Conservation (phyloP, 441 rosid genomes). For the Eruca vesicaria region DNA sequence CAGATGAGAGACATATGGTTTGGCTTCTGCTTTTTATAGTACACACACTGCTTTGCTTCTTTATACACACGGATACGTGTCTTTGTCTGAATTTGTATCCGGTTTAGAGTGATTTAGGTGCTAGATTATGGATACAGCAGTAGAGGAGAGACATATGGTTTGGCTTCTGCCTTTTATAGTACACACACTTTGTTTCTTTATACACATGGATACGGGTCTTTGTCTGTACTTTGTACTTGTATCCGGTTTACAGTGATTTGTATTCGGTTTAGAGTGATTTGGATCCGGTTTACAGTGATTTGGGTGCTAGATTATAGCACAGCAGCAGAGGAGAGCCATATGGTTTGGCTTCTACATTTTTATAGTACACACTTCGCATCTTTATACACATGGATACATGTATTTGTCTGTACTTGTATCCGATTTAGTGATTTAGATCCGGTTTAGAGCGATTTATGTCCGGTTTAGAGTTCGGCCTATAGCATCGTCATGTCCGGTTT, state of each 20-base stretch:
- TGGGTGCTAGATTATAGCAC: neutral
- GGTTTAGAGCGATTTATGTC: neutral
- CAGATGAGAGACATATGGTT: neutral
- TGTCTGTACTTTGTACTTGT: neutral
- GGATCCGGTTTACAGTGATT: neutral
- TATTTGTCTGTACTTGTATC: neutral
- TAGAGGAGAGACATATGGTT: neutral
- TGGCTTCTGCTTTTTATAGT: neutral
- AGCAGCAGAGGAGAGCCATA: neutral
- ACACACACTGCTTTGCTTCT: neutral
- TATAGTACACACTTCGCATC: neutral
- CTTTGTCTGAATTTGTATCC: neutral
- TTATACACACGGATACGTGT: conserved; percentile 3
- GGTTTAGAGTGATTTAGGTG: neutral
- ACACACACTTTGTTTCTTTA: conserved; percentile 2
- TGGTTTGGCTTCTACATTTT: neutral
- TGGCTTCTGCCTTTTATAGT: neutral
- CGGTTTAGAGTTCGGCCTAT: no score
- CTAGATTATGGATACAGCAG: neutral
- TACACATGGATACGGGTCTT: conserved; percentile 7
- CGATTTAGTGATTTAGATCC: neutral
- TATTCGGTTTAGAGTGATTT: neutral
- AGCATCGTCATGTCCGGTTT: no score
- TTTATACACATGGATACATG: neutral
- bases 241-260: neutral